These are phyloP conservation scores for Tylopilus intermedius DNA, from an alignment of 768 basidiomycete genomes.

Conservation along the genomic window DNA sequence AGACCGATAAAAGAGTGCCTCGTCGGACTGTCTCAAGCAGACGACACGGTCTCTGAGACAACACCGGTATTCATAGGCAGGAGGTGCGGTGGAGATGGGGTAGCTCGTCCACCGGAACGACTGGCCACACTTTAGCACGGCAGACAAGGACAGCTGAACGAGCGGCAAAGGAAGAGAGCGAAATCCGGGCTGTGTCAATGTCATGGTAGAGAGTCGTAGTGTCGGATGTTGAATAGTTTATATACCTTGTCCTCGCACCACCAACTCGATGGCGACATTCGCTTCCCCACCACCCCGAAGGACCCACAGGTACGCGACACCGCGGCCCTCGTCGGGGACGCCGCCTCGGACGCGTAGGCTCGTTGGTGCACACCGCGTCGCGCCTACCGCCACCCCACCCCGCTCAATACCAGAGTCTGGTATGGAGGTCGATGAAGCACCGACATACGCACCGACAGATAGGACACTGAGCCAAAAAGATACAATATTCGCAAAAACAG, in stretches of 20 bases:
- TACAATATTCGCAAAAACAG: slow-evolving; percentile 62
- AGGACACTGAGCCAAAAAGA: slow-evolving; percentile 29
- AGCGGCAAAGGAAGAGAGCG: slow-evolving; percentile 54
- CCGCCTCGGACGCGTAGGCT: slow-evolving; percentile 25
- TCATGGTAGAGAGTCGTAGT: neutral
- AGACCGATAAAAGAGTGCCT: slow-evolving; percentile 66
- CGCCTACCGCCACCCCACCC: slow-evolving; percentile 19
- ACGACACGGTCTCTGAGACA: slow-evolving; percentile 80
- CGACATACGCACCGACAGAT: slow-evolving; percentile 38
- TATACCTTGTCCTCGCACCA: slow-evolving; percentile 4
- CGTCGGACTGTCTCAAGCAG: slow-evolving; percentile 68
- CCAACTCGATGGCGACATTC: slow-evolving; percentile 41
- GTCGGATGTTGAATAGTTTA: slow-evolving; percentile 12
- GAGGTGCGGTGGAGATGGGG: slow-evolving; percentile 19
- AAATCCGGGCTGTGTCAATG: slow-evolving; percentile 39
- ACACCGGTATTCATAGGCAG: slow-evolving; percentile 67
- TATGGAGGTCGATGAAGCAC: slow-evolving; percentile 67
- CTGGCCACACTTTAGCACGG: slow-evolving; percentile 79
- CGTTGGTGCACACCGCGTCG: slow-evolving; percentile 22
- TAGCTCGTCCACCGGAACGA: slow-evolving; percentile 76
- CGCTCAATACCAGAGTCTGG: slow-evolving; percentile 40
- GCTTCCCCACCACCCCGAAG: slow-evolving; percentile 58
- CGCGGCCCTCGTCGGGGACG: slow-evolving; percentile 22
- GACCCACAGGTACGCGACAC: slow-evolving; percentile 33
- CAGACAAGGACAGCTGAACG: slow-evolving; percentile 70